A percentile compares a stretch with the other conserved stretches of the same genome.
These are phyloP conservation scores for Rhodosorus marinus DNA, from an alignment of 23 red algal species.

Conservation along the genomic window DNA sequence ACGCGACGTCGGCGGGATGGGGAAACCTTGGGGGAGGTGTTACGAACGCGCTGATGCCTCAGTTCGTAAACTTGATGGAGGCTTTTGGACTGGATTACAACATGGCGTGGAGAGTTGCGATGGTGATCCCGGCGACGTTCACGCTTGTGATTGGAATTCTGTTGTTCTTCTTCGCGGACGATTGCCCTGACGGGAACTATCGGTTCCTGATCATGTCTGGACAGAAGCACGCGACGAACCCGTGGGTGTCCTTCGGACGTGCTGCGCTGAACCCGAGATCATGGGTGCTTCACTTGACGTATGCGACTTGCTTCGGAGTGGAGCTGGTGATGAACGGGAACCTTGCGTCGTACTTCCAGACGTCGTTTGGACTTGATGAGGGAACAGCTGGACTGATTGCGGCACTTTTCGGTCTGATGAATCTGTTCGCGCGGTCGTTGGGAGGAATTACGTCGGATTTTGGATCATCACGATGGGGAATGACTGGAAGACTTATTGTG, in stretches of 20 bases:
- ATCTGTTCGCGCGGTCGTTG: constrained; percentile 76
- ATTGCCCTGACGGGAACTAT: constrained; percentile 75
- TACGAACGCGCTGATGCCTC: constrained; percentile 82
- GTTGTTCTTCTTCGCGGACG: constrained; percentile 77
- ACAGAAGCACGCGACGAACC: constrained; percentile 27
- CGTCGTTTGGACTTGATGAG: constrained; percentile 16
- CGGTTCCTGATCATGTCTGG: constrained; percentile 14
- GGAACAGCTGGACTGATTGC: constrained; percentile 46
- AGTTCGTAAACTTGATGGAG: constrained; percentile 28
- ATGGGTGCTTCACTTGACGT: constrained; percentile 57
- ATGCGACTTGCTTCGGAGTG: constrained; percentile 75
- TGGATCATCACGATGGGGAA: constrained; percentile 23
- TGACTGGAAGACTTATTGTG: constrained; percentile 68
- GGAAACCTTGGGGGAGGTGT: constrained; percentile 90
- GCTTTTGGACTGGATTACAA: constrained; percentile 14
- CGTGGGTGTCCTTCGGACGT: constrained; percentile 22
- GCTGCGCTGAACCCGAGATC: constrained; percentile 40
- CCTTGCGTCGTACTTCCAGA: constrained; percentile 50
- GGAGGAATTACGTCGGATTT: constrained; percentile 63
- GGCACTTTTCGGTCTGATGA: constrained; percentile 80
- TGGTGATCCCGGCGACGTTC: constrained; percentile 45
- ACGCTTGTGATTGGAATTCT: constrained; percentile 11
- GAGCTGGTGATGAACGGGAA: constrained; percentile 72
- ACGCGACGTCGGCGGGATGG: constrained; percentile 76
- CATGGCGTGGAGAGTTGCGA: constrained; percentile 44